Conservation (phyloP, 2,329 filamentous ascomycete species). For the Neoscytalidium dimidiatum region DNA sequence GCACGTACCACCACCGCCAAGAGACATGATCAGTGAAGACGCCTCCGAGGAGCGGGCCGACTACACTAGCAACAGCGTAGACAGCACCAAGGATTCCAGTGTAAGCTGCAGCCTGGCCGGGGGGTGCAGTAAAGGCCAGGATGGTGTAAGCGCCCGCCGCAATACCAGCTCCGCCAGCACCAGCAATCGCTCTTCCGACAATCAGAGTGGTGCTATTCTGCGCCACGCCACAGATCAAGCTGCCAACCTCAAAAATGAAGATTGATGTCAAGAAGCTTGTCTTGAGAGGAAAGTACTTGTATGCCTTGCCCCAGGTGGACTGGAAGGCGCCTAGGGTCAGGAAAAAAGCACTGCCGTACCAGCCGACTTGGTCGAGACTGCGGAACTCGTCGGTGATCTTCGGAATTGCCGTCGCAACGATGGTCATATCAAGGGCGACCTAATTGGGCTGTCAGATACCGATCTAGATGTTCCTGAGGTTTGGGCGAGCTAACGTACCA, state of each 20-base stretch:
- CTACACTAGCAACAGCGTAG: constrained; percentile 38
- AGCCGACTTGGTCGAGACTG: constrained; percentile 27
- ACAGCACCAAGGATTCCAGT: constrained; percentile 39
- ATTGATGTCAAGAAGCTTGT: constrained; percentile 33
- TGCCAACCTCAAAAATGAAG: constrained; percentile 58
- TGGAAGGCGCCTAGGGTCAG: constrained; percentile 48
- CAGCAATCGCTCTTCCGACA: constrained; percentile 44
- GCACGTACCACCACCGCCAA: constrained; percentile 40
- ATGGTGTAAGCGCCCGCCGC: constrained; percentile 42
- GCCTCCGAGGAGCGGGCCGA: constrained; percentile 47
- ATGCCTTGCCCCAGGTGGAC: constrained; percentile 48
- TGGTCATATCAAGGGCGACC: constrained; percentile 25
- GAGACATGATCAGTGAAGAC: constrained; percentile 43
- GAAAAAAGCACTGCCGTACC: constrained; percentile 42
- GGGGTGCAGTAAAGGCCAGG: constrained; percentile 45
- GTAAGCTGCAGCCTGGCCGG: constrained; percentile 41
- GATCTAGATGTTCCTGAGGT: too few relatives aligned
- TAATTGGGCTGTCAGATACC: not conserved
- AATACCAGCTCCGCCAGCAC: constrained; percentile 44
- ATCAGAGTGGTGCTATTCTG: constrained; percentile 41
- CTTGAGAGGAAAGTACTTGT: constrained; percentile 47
- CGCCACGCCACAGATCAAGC: constrained; percentile 53
- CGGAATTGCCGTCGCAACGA: constrained; percentile 33
- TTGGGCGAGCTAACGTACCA: constrained; percentile 21
- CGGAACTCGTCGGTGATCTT: constrained; percentile 32